phyloP scores from a whole-genome alignment of 139 green algal species.

The Asterochloris erici region DNA sequence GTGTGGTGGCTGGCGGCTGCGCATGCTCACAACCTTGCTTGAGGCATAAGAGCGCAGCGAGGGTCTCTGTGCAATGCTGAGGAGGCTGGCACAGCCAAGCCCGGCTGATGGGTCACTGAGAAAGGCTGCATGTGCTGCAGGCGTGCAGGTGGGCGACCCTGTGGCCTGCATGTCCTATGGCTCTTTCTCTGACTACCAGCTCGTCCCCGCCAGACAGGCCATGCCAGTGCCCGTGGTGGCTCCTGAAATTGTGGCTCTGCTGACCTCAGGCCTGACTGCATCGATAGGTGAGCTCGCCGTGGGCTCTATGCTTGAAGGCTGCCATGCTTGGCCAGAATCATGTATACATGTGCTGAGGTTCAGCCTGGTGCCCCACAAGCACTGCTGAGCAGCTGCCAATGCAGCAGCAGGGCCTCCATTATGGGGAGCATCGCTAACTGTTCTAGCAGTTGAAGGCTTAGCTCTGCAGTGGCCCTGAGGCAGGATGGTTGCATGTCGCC shows the following conservation, averaged over 20 bases:
- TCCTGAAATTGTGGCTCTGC: slow-evolving; percentile 75
- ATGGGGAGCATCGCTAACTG: no score
- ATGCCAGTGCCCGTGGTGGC: slow-evolving; percentile 43
- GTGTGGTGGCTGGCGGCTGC: no score
- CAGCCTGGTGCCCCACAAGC: no score
- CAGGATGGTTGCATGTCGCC: no score
- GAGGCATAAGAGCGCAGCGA: no score
- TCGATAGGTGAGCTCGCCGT: slow-evolving; percentile 54
- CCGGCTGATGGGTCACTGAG: no score
- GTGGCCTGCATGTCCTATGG: slow-evolving; percentile 72
- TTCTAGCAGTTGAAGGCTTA: no score
- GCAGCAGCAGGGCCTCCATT: not conserved
- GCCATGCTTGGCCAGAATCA: not conserved
- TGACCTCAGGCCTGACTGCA: slow-evolving; percentile 84
- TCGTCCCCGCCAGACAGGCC: slow-evolving; percentile 25
- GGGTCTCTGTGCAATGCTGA: no score
- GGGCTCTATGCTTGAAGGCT: not conserved
- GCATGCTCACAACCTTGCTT: no score
- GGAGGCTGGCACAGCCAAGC: no score
- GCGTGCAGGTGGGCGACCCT: slow-evolving; percentile 42
- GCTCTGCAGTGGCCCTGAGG: no score
- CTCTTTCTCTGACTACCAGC: slow-evolving; percentile 56
- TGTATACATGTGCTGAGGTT: not conserved
- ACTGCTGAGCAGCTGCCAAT: not conserved
- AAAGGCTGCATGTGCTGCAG: slow-evolving; percentile 15